Evolutionary conservation across 2,329 filamentous ascomycete species (phyloP), one percentile per base, ranked within the genome.

Genomic region (Calonectria leucothoes): DNA sequence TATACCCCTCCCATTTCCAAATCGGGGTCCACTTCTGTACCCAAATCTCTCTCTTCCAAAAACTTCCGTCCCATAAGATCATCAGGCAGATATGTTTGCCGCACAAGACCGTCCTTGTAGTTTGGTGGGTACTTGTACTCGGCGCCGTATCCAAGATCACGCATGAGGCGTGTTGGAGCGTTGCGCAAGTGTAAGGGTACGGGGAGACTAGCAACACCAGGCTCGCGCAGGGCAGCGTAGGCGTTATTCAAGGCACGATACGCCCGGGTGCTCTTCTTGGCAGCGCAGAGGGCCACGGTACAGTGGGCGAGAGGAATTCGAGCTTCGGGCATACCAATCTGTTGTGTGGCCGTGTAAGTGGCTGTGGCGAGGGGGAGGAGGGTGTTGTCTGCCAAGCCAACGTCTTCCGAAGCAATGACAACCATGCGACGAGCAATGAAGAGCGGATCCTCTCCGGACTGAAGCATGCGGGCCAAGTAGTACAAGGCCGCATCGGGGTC

Each of bases 71-170:
- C 95, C 42, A 87, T 83, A 10, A 99, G 84, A 69, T 90, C 90
- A 14, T 95, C 93, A 0, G 97, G 97, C n/a, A 99, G 84, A 84
- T 98, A 99, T 29, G 96, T 94, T 86, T 99, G 97, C 75, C 88
- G 90, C 0, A 98, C 96, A 78, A 87, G 91, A 0, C 97, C 97
- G 74, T 96, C 92, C 65, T 90, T 85, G 81, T 96, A 99, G 78
- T 98, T 94, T 0, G 97, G 97, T 78, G 98, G 98, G 82, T 99
- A 98, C 84, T 98, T 98, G 85, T 99, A 99, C 82, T 95, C 94
- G 64, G 92, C 93, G 0, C 96, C 96, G 81, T 95, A 98, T 0
- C 95, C 96, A 77, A 98, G 86, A 78, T 98, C 96, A 80, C 96
- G 94, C 96, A 99, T 98, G 76, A 98, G 83, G 77, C 93, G 90